Evolutionary conservation across 2,329 filamentous ascomycete species (phyloP), one percentile per base, ranked within the genome.

Genomic region (Fusarium compactum): DNA sequence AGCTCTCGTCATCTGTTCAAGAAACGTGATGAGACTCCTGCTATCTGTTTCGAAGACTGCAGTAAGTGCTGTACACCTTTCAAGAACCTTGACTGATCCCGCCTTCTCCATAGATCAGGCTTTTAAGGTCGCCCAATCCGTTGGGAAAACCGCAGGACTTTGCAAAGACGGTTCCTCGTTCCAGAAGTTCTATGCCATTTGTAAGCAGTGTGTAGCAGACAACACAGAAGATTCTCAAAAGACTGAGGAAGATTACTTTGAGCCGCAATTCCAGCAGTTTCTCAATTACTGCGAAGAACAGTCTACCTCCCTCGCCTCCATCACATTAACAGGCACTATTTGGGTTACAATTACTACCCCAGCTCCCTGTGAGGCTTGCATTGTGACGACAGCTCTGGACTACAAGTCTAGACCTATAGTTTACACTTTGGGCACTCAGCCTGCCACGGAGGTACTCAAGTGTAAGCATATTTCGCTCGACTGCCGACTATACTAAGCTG

Each of bases 1-100:
- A 18, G 32, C 16, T 3, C 32, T 38, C 5, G 1, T 2, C 32
- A 38, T 3, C 2, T 18, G 0, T 3, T 34, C 2, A 18, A 6
- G 0, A 18, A 1, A 6, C 32, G 32, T 34, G 32, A 34, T 1
- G 16, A 0, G 32, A 34, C 32, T 2, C 32, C 32, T 34, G 32
- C 16, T 10, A 10, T 18, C 16, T 38, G 32, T 38, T 38, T 38
- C 1, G 32, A 11, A 0, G 32, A 38, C 32, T 38, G 16, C 16
- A 38, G 32, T 38, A 18, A 2, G 9, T 38, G 2, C 9, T 38
- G 5, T 18, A 18, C 32, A 3, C 5, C 9, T 2, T 1, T 38
- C 2, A 10, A 18, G 32, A 6, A 5, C 0, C 32, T 38, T 38
- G 16, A 18, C 32, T 34, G 1, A 34, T 18, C 15, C 8, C 32